Conservation (phyloP, 1,139 yeast species). For the Blastobotrys niveus region DNA sequence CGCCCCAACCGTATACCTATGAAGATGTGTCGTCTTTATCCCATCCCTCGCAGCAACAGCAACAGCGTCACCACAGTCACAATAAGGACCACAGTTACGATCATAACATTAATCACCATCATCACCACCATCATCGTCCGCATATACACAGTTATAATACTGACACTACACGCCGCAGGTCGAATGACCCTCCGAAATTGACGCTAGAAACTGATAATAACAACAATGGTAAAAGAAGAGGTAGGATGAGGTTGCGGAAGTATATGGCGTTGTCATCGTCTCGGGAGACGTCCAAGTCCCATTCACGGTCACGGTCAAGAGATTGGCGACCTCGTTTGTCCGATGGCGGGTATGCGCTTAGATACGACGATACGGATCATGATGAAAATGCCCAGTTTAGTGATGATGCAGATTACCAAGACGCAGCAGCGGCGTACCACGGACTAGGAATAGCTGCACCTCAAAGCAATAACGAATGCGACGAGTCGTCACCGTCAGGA, state of each 20-base stretch:
- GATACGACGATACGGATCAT: neutral
- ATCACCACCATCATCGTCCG: neutral
- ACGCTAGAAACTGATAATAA: no score
- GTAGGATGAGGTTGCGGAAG: conserved; percentile 7
- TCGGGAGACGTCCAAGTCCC: neutral
- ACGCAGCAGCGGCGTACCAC: neutral
- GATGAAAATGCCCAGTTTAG: neutral
- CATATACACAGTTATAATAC: neutral
- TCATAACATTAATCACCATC: neutral
- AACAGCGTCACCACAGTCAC: conserved; percentile 1
- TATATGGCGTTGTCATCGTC: conserved; percentile 1
- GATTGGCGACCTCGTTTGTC: neutral
- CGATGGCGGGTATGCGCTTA: neutral
- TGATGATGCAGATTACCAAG: neutral
- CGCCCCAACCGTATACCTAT: conserved; percentile 1
- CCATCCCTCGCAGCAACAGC: conserved; percentile 1
- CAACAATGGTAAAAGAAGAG: conserved; percentile 1
- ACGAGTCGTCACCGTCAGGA: neutral
- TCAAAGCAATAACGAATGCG: neutral
- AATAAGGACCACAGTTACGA: neutral
- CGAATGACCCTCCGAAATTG: no score
- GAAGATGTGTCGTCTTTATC: neutral
- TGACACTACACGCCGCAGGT: no score
- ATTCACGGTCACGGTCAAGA: neutral
- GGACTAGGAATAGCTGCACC: neutral